Evolutionary conservation across 1,284 basidiomycete genomes (phyloP).

Genomic region (Sphaerobolus stellatus): DNA sequence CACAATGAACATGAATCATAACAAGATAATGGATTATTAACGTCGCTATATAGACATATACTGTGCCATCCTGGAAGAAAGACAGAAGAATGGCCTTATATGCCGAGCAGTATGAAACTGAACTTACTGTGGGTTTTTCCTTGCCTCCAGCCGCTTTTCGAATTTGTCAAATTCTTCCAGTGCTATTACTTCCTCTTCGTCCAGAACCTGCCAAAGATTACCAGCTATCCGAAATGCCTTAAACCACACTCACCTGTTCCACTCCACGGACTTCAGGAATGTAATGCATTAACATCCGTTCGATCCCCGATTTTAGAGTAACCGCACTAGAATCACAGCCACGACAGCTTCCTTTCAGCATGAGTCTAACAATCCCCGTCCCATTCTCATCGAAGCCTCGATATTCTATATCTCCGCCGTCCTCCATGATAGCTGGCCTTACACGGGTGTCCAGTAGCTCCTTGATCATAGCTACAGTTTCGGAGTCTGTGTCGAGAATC

Average conservation of each 20-base stretch:
- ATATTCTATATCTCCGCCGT: constrained; percentile 89
- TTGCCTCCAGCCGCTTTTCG: constrained; percentile 66
- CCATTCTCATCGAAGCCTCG: constrained; percentile 69
- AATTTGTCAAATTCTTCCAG: constrained; percentile 91
- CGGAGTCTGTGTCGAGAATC: constrained; percentile 94
- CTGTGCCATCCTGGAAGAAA: constrained; percentile 58
- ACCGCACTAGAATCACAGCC: constrained; percentile 93
- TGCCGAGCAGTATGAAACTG: constrained; percentile 5
- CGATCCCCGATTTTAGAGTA: constrained; percentile 93
- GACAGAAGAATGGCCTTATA: constrained; percentile 13
- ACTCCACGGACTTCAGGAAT: constrained; percentile 98
- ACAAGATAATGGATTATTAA: too few species aligned
- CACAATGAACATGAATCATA: too few species aligned
- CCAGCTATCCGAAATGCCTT: constrained; percentile 6
- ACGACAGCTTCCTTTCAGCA: constrained; percentile 94
- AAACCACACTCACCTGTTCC: constrained; percentile 66
- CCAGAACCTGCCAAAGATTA: constrained; percentile 62
- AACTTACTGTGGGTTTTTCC: constrained; percentile 46
- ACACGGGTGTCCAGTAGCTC: constrained; percentile 95
- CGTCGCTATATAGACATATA: constrained; percentile 69
- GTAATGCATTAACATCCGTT: constrained; percentile 99
- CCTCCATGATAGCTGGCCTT: constrained; percentile 94
- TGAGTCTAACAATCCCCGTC: constrained; percentile 64
- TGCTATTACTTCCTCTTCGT: constrained; percentile 88
- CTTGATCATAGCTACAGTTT: constrained; percentile 99